Evolutionary conservation across 495 filamentous ascomycete species (phyloP), one percentile per base, ranked within the genome.

Genomic region (Aspergillus indologenus): DNA sequence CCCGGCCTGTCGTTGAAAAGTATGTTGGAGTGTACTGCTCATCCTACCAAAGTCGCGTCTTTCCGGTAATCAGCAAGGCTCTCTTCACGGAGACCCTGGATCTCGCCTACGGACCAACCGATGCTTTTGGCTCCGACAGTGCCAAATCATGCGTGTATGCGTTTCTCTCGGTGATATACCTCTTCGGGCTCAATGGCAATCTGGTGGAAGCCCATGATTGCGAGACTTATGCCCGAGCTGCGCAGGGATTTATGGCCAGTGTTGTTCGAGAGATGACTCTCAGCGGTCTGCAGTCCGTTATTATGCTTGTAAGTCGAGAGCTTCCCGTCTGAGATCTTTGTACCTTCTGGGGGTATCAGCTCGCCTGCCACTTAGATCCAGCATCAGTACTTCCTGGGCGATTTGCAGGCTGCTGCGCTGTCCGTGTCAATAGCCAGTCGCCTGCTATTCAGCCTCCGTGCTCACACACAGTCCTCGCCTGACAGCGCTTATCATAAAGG

Each of bases 281-380:
- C 19, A 40, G 54, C 58, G 60, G 63, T 0, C 53, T 65, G 12
- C 56, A 65, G 43, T 51, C 63, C 20, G 21, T 65, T 4, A 51
- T 62, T 5, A 62, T 65, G 53, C 63, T 62, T n/a, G 63, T 65
- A 45, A 5, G 63, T 57, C n/a, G n/a, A n/a, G n/a, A 19, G 15
- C n/a, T 24, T n/a, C n/a, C 23, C 19, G 54, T 53, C 11, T 17
- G n/a, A n/a, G n/a, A n/a, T n/a, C n/a, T n/a, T n/a, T n/a, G n/a
- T n/a, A n/a, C n/a, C n/a, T n/a, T n/a, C n/a, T n/a, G n/a, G n/a
- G 22, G 23, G 42, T 11, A 0, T 34, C 34, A 12, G 11, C 47
- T n/a, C 40, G 26, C 53, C 18, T 26, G 40, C 11, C 17, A 19
- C 14, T 12, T 19, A 65, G 63, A n/a, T 55, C 0, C 63, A 65